These are phyloP conservation scores for Actinomucor elegans DNA, from an alignment of 371 early-diverging fungal species.

Conservation along the genomic window DNA sequence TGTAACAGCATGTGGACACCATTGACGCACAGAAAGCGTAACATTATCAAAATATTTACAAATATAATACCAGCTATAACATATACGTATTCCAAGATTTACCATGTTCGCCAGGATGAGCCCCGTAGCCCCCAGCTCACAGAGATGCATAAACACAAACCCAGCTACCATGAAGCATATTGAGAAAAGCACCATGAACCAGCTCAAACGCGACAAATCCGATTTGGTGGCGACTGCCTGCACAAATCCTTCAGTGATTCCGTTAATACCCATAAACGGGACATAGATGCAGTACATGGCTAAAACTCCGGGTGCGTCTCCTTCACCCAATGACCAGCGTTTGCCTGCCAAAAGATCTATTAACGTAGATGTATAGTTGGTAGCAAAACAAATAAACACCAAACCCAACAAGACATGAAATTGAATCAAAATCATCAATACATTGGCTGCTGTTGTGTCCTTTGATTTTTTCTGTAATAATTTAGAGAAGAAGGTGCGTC, in stretches of 20 bases:
- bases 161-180: slow-evolving; percentile 66
- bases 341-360: slow-evolving; percentile 72
- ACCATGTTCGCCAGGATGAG: slow-evolving; percentile 85
- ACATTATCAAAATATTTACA: slow-evolving; percentile 43
- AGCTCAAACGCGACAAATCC: slow-evolving; percentile 62
- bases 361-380: slow-evolving; percentile 77
- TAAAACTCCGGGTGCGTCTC: slow-evolving; percentile 57
- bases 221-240: slow-evolving; percentile 77
- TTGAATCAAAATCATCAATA: slow-evolving; percentile 67
- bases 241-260: slow-evolving; percentile 92
- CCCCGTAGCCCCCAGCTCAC: slow-evolving; percentile 73
- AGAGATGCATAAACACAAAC: slow-evolving; percentile 53
- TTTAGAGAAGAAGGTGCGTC: slow-evolving; percentile 80
- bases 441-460: slow-evolving; percentile 43
- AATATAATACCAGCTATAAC: slow-evolving; percentile 72
- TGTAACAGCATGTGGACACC: slow-evolving; percentile 48
- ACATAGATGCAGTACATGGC: slow-evolving; percentile 85
- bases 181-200: slow-evolving; percentile 79
- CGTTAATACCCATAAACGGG: slow-evolving; percentile 94
- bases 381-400: slow-evolving; percentile 82
- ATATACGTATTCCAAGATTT: slow-evolving; percentile 79
- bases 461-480: slow-evolving; percentile 23
- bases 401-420: slow-evolving; percentile 78
- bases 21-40: slow-evolving; percentile 19
- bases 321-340: slow-evolving; percentile 55